phyloP scores from a whole-genome alignment of 768 basidiomycete species.

The Neoboletus brunneissimus region DNA sequence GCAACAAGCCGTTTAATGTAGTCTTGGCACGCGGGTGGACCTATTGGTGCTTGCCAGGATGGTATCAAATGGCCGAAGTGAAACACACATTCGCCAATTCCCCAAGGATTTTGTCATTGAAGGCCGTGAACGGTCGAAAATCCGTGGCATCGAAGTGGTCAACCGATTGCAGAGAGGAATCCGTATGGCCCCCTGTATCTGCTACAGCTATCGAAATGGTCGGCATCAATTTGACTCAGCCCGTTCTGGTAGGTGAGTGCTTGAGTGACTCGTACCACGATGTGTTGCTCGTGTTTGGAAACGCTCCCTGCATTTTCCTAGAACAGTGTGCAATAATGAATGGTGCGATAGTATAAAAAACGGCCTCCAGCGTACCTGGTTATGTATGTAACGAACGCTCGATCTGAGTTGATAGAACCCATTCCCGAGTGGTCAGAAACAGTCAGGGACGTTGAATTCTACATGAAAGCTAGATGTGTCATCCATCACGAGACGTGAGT shows the following conservation, averaged over 20 bases:
- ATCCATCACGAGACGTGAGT: background rate
- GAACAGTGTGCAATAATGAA: background rate
- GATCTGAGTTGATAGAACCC: background rate
- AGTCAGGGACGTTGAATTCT: background rate
- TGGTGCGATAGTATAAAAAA: background rate
- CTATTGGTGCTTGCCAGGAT: background rate
- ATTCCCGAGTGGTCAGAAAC: background rate
- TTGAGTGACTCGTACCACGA: background rate
- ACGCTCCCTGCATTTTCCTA: background rate
- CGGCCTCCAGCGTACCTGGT: background rate
- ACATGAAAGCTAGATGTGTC: background rate
- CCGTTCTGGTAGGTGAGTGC: background rate
- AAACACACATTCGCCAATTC: background rate
- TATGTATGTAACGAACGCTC: background rate
- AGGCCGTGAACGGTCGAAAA: background rate
- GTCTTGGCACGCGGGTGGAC: background rate
- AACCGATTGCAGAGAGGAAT: background rate
- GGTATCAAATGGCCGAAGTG: background rate
- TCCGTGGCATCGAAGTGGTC: background rate
- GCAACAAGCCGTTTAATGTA: too few relatives aligned
- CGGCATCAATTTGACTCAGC: background rate
- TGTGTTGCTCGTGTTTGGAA: background rate
- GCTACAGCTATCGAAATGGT: background rate
- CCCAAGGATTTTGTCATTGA: background rate
- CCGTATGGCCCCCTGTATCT: background rate